These are phyloP conservation scores for Marasmius oreades DNA, from an alignment of 1,284 basidiomycete genomes.

Conservation along the genomic window DNA sequence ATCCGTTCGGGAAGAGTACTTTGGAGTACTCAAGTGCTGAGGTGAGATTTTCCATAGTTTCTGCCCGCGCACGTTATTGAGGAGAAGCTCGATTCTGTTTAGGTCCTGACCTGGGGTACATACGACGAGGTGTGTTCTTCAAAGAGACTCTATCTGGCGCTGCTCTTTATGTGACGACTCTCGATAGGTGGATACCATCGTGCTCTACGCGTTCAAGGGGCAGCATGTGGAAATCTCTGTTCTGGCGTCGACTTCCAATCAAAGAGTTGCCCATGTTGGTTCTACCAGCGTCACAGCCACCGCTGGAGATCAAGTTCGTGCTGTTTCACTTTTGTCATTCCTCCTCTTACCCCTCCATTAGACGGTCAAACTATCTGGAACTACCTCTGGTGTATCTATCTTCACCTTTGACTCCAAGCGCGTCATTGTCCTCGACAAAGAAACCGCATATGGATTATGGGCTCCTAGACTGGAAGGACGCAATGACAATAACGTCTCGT, in stretches of 20 bases:
- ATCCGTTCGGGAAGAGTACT: conserved; percentile 33
- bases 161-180: neutral
- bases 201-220: conserved; percentile 34
- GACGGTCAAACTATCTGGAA: conserved; percentile 30
- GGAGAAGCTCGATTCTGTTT: neutral
- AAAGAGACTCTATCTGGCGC: neutral
- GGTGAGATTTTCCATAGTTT: conserved; percentile 22
- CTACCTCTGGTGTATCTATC: conserved; percentile 31
- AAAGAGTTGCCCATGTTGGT: conserved; percentile 18
- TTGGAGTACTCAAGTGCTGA: conserved; percentile 40
- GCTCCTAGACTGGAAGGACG: conserved; percentile 27
- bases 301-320: conserved; percentile 14
- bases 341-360: conserved; percentile 4
- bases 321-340: neutral
- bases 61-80: neutral
- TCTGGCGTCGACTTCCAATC: conserved; percentile 10
- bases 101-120: conserved; percentile 35
- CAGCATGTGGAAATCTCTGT: conserved; percentile 33
- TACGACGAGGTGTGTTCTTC: conserved; percentile 23
- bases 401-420: conserved; percentile 27
- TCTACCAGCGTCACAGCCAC: conserved; percentile 21
- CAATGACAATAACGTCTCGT: conserved; percentile 18
- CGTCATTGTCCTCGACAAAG: conserved; percentile 37
- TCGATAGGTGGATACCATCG: conserved; percentile 29
- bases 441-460: conserved; percentile 38